Evolutionary conservation across 2,329 filamentous ascomycete genomes (phyloP).

Genomic region (Helminthosporium solani): DNA sequence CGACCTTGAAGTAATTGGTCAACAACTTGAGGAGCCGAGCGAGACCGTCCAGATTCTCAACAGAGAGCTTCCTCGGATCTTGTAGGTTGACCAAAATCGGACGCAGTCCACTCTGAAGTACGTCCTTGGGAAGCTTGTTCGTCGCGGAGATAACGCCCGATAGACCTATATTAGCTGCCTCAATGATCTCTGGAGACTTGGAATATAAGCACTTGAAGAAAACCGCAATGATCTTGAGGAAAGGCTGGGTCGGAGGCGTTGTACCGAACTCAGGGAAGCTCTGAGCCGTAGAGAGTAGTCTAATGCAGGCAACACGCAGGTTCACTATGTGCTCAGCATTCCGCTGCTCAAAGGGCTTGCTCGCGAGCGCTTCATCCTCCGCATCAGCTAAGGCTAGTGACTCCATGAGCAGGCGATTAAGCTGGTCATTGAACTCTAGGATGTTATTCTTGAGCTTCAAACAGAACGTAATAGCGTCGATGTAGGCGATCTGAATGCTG

Average conservation of each 20-base stretch:
- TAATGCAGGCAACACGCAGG: slow-evolving; percentile 88
- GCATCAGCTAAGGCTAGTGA: slow-evolving; percentile 92
- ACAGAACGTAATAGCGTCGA: slow-evolving; percentile 96
- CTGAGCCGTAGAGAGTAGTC: slow-evolving; percentile 89
- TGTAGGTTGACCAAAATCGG: slow-evolving; percentile 97
- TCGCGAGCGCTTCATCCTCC: slow-evolving; percentile 87
- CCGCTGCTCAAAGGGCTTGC: slow-evolving; percentile 81
- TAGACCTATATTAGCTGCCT: slow-evolving; percentile 87
- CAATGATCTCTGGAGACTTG: slow-evolving; percentile 86
- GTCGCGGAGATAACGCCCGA: slow-evolving; percentile 85
- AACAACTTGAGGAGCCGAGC: slow-evolving; percentile 85
- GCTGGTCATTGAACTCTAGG: slow-evolving; percentile 85
- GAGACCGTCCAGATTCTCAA: slow-evolving; percentile 86
- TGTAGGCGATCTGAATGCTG: slow-evolving; percentile 93
- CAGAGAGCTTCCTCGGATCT: slow-evolving; percentile 85
- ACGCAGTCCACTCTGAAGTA: slow-evolving; percentile 88
- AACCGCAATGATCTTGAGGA: slow-evolving; percentile 74
- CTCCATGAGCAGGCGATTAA: slow-evolving; percentile 89
- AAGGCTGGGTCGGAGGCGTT: slow-evolving; percentile 64
- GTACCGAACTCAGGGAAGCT: slow-evolving; percentile 88
- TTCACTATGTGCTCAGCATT: slow-evolving; percentile 95
- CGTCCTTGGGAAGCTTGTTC: slow-evolving; percentile 89
- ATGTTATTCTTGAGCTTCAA: slow-evolving; percentile 86
- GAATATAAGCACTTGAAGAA: slow-evolving; percentile 99
- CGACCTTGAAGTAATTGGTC: slow-evolving; percentile 98